Conservation (phyloP, 176 grass and related monocot genomes). For the Phoenix roebelenii region DNA sequence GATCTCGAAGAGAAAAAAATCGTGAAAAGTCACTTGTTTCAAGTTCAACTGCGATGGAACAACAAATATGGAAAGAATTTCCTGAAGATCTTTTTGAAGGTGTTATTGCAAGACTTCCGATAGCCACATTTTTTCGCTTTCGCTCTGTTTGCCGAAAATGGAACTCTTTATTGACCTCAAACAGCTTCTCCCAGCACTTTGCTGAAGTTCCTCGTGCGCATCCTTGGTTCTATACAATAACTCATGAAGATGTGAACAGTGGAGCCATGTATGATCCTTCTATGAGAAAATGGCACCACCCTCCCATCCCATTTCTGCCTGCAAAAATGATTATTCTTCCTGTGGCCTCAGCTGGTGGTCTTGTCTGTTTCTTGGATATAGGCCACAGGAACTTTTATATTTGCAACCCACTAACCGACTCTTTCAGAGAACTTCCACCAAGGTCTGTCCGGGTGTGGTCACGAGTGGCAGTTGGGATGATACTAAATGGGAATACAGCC, state of each 20-base stretch:
- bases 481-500: constrained; percentile 51
- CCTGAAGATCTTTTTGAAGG: constrained; percentile 84
- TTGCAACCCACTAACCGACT: constrained; percentile 76
- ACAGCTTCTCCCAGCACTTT: constrained; percentile 51
- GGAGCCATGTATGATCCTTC: constrained; percentile 77
- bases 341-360: constrained; percentile 86
- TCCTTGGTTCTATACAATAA: constrained; percentile 91
- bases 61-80: constrained; percentile 79
- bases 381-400: constrained; percentile 71
- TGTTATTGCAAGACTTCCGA: constrained; percentile 78
- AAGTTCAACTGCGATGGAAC: constrained; percentile 52
- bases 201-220: constrained; percentile 43
- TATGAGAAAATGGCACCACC: constrained; percentile 70
- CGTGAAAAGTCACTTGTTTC: constrained; percentile 31
- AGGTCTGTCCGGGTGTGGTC: constrained; percentile 67
- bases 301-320: constrained; percentile 47
- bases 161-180: constrained; percentile 64
- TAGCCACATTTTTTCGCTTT: constrained; percentile 68
- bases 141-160: constrained; percentile 79
- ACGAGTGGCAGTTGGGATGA: constrained; percentile 88
- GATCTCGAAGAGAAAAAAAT: constrained; percentile 40
- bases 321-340: constrained; percentile 59
- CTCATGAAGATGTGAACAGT: constrained; percentile 61
- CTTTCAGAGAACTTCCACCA: constrained; percentile 73
- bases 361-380: constrained; percentile 89